Base-by-base conservation (phyloP, 2,329 filamentous ascomycete species). In the Aplosporella prunicola region DNA sequence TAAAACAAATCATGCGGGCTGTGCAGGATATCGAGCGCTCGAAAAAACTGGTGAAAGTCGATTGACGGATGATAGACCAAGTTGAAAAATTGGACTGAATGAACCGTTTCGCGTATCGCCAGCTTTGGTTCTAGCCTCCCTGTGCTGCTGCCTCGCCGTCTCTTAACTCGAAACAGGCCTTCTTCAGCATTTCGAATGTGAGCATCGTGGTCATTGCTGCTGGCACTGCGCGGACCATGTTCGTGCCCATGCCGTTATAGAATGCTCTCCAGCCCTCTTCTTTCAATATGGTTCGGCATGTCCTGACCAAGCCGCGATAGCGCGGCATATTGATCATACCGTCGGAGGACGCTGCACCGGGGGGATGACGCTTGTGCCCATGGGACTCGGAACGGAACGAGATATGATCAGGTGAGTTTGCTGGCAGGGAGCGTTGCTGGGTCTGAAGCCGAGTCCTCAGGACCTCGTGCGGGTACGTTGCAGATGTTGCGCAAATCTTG, bases 201-300 rank as follows among this genome's bases (percentile, higher is more conserved):
- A 96, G 71, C 81, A 98, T 93, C 3, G 91, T 98, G 17, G 93
- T 94, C 52, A 93, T 93, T 14, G 91, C 89, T 15, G 91, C 87
- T 20, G 91, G 91, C 9, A 98, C 81, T 6, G 91, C 91, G 40
- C 91, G 76, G 69, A 96, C 86, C 77, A 98, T 84, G 63, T 98
- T 98, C 32, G 89, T 94, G 24, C 91, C 91, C 70, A 98, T 86
- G 23, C 91, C 91, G 16, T 88, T 89, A 58, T 98, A 98, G 52
- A 98, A 96, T 3, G 89, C 89, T 44, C 82, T 74, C 88, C 89
- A 95, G 5, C 91, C 91, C 61, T 98, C 91, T 60, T 98, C 91
- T 22, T 67, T 68, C 24, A 95, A 65, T 43, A 98, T 96, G 3
- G 80, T 88, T 44, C 78, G 76, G 58, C 82, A 89, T 0, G 89